These are phyloP conservation scores for Leccinum solheimii DNA, from an alignment of 1,284 basidiomycete species.

Conservation along the genomic window DNA sequence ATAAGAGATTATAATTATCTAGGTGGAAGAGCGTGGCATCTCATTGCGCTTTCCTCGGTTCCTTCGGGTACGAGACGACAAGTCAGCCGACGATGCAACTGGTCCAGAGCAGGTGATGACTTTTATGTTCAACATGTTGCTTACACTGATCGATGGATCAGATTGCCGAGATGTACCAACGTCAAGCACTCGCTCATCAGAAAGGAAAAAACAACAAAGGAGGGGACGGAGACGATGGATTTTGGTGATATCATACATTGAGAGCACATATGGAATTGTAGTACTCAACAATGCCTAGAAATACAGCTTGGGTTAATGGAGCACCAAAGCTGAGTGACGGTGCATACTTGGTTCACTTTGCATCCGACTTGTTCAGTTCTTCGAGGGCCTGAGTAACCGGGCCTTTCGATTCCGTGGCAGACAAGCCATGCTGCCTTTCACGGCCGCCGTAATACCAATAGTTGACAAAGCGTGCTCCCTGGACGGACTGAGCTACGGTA, in stretches of 20 bases:
- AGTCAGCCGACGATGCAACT: conserved; percentile 89
- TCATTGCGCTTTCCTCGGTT: conserved; percentile 97
- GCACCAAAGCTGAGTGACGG: neutral
- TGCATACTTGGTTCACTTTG: conserved; percentile 24
- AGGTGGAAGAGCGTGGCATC: conserved; percentile 89
- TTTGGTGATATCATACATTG: conserved; percentile 65
- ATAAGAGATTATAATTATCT: conserved; percentile 8
- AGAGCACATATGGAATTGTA: conserved; percentile 12
- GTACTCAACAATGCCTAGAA: conserved; percentile 15
- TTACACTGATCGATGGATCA: conserved; percentile 38
- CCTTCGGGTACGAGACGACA: conserved; percentile 90
- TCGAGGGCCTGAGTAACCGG: conserved; percentile 54
- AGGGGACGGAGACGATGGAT: conserved; percentile 77
- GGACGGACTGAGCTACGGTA: conserved; percentile 79
- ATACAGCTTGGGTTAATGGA: conserved; percentile 2
- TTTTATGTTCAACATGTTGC: neutral
- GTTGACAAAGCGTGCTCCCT: conserved; percentile 83
- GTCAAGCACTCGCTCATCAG: conserved; percentile 79
- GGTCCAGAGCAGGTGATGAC: conserved; percentile 79
- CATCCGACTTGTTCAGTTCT: conserved; percentile 42
- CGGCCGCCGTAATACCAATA: conserved; percentile 86
- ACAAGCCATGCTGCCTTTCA: conserved; percentile 57
- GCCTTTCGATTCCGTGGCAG: conserved; percentile 38
- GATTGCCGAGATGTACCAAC: conserved; percentile 95
- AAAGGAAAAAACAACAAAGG: conserved; percentile 71